Evolutionary conservation across 345 rosid species (phyloP).

Genomic region (Limnanthes douglasii): DNA sequence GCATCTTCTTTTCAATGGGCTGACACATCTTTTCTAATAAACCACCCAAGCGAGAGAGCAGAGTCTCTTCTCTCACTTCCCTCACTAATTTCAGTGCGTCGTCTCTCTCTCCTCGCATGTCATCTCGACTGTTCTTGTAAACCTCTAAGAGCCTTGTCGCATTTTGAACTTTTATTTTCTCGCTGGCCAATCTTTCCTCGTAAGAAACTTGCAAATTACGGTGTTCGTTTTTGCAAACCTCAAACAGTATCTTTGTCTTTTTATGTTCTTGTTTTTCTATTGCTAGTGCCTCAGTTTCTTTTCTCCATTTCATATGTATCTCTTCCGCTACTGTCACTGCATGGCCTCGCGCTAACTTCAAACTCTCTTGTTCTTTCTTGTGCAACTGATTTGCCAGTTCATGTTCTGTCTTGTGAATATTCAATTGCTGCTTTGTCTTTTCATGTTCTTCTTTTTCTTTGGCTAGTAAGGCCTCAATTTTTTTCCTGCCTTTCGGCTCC

Average conservation of each 20-base stretch:
- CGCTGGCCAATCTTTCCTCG: too few species aligned
- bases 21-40: too few species aligned
- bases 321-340: slow-evolving; percentile 20
- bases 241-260: too few species aligned
- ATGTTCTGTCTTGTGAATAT: too few species aligned
- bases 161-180: too few species aligned
- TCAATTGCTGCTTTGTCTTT: slow-evolving; percentile 12
- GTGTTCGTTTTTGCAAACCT: too few species aligned
- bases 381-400: too few species aligned
- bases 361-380: slow-evolving; percentile 18
- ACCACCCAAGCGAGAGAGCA: slow-evolving; percentile 11
- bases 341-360: slow-evolving; percentile 18
- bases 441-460: slow-evolving; percentile 19
- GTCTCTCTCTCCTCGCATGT: slow-evolving; percentile 16
- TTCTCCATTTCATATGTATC: slow-evolving; percentile 19
- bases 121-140: slow-evolving; percentile 12
- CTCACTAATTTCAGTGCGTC: slow-evolving; percentile 13
- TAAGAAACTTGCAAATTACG: too few species aligned
- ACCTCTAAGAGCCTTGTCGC: slow-evolving; percentile 10
- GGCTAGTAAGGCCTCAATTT: slow-evolving; percentile 14
- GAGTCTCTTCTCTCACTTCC: slow-evolving; percentile 22
- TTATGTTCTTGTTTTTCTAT: slow-evolving; percentile 10
- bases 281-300: slow-evolving; percentile 16
- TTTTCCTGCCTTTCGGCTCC: slow-evolving; percentile 22
- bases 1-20: too few species aligned